Evolutionary conservation across 768 basidiomycete genomes (phyloP), one percentile per base, ranked within the genome.

Genomic region (Leucocoprinus sp.): DNA sequence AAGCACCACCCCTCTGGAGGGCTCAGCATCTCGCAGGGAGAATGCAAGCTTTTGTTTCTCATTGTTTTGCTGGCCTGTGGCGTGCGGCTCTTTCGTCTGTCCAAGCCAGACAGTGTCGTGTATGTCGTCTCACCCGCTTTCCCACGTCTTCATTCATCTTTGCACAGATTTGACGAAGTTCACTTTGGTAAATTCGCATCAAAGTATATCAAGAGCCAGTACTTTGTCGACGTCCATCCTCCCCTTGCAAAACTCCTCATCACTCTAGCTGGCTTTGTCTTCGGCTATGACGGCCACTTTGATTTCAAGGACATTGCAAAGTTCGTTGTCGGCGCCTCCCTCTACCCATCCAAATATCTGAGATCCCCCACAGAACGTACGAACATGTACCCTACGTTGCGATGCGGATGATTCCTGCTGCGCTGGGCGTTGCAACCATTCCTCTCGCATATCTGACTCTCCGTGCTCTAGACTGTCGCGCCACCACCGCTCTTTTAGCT

Each of bases 261-360:
- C 54, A 97, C 95, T 0, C 73, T 97, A 27, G 87, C 89, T 6
- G 93, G 78, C 1, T 93, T 84, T 55, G 43, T 96, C 11, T 85
- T 76, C 35, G 90, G 96, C 15, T 99, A 86, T 54, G 75, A 95
- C 53, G 96, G 96, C 0, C 70, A 85, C 21, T 98, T 98, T 61
- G 95, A 97, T 61, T 99, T 98, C 62, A 90, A 95, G 60, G 93
- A 97, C 42, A 98, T 98, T 52, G 93, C 81, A 71, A 93, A 93
- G 93, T 93, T 58, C 71, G 19, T 17, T 8, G 5, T 34, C 23
- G 15, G 24, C 17, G 11, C 31, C 23, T 5, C 29, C 24, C 45
- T n/a, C 54, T 42, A 27, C 43, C n/a, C 24, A 12, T 23, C 12
- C 1, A 42, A 40, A 43, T 23, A 50, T 36, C 39, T 17, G 34